Base-by-base conservation (phyloP, 768 basidiomycete genomes). In the Cystofilobasidium capitatum region DNA sequence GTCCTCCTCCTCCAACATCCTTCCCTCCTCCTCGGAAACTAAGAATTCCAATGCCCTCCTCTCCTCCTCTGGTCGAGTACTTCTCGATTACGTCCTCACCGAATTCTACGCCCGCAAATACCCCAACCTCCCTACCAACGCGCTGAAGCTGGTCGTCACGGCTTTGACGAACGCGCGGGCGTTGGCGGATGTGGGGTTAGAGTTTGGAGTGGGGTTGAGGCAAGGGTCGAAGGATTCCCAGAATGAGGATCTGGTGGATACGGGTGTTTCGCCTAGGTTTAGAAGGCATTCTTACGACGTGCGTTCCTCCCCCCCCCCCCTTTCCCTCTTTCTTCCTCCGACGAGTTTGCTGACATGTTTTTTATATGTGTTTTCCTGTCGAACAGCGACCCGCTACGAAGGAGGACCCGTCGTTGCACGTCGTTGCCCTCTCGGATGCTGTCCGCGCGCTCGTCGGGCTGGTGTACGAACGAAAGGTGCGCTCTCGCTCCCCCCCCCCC, bases 361-460 rank as follows among this genome's bases (percentile, higher is more conserved):
- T 8, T 24, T 49, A 8, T 24, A 8, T 24, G 9, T 24, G 29
- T 42, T 20, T 42, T 42, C 40, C 40, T 42, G 10, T 42, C 10
- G 10, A 42, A 10, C 40, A 42, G 40, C 40, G 40, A 10, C 40
- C 40, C 6, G 29, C 51, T 26, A 22, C 51, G 26, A 2, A 16
- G 12, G 29, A 49, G 45, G 22, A 49, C 10, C 45, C 45, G 13
- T 12, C 17, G 51, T 31, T 55, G 17, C 7, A 55, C 9, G 10
- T n/a, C 54, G 40, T 42, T 13, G 65, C 65, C 42, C 37, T 66
- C 55, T n/a, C 35, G 1, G 29, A 39, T 17, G 57, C 65, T 3
- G 58, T 66, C 35, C 58, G 42, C 17, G 65, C 65, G 2, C 6
- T 66, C 47, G 26, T 66, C 47, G 65, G 65, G 14, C 58, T 66